Evolutionary conservation across 495 filamentous ascomycete species (phyloP), one percentile per base, ranked within the genome.

Genomic region (Penicillium lagena): DNA sequence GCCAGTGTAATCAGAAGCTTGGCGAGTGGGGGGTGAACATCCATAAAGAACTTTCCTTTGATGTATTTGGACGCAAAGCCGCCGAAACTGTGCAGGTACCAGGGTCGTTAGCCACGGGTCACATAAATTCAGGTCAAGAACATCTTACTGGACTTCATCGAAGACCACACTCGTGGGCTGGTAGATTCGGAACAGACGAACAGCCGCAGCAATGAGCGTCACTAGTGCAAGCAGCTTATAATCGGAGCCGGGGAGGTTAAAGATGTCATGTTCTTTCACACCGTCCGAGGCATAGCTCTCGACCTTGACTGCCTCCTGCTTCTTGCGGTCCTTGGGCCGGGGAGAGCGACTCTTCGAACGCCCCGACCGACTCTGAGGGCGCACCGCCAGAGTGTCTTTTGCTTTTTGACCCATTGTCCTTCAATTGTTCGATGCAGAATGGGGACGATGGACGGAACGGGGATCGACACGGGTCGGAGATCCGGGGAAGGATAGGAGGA

Each of bases 41-140:
- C 93, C 93, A 98, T 98, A 65, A 98, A 98, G 74, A 98, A 98
- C 51, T 72, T 80, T 51, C 93, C 93, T 67, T 97, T 96, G 73
- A 98, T 97, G 61, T 98, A 98, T 63, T 98, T 97, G 47, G 86
- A 86, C 35, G 93, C 93, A 58, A 97, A 98, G 4, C 93, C 93
- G 56, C 93, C 93, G 67, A 98, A 98, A 64, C 90, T 95, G 57
- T 58, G 40, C 11, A 39, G 15, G 31, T 11, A 29, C 13, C 34
- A 1, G 28, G 1, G 14, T 35, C 1, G 31, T 40, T 37, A 43
- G 50, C 52, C 14, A 52, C 43, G 37, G 37, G 27, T 51, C 14
- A 2, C 42, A 11, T n/a, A 15, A 29, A 11, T 15, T 42, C 29
- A 29, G 29, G 42, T 35, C 13, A 35, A 15, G n/a, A 30, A 10